A percentile compares a stretch with the other conserved stretches of the same genome.
Evolutionary conservation across 495 filamentous ascomycete species (phyloP).

Genomic region (Hyaloscypha hepaticicola): DNA sequence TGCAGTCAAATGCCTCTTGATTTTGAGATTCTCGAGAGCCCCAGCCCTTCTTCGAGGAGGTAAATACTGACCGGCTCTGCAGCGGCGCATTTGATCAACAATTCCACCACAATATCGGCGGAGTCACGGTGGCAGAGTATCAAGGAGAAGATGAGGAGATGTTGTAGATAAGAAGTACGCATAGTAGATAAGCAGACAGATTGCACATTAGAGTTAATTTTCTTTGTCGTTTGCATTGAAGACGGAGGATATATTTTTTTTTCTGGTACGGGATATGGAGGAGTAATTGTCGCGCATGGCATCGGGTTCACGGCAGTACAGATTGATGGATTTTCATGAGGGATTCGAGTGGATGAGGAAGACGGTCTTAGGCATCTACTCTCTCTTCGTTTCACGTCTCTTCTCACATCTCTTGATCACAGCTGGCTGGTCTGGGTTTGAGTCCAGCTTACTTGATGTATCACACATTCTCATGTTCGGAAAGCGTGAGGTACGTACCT

Average conservation of each 20-base stretch:
- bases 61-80: neutral
- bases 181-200: constrained; percentile 26
- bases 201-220: constrained; percentile 19
- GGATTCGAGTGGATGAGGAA: neutral
- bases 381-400: constrained; percentile 27
- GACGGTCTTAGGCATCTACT: constrained; percentile 29
- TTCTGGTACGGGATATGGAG: constrained; percentile 11
- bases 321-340: constrained; percentile 12
- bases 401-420: constrained; percentile 18
- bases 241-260: neutral
- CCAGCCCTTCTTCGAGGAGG: neutral
- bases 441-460: constrained; percentile 3
- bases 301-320: constrained; percentile 2
- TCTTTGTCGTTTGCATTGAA: constrained; percentile 17
- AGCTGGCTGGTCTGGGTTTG: constrained; percentile 16
- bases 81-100: constrained; percentile 20
- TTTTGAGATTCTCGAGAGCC: constrained; percentile 3
- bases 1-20: neutral
- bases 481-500: constrained; percentile 24
- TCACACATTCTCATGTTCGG: neutral
- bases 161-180: constrained; percentile 31
- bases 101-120: constrained; percentile 17
- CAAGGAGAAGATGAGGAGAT: constrained; percentile 32
- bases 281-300: constrained; percentile 11
- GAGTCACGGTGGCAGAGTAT: constrained; percentile 3